A percentile compares a stretch with the other conserved stretches of the same genome.
Evolutionary conservation across 805 yeast species (phyloP).

Genomic region (Ogataea chonburiensis): DNA sequence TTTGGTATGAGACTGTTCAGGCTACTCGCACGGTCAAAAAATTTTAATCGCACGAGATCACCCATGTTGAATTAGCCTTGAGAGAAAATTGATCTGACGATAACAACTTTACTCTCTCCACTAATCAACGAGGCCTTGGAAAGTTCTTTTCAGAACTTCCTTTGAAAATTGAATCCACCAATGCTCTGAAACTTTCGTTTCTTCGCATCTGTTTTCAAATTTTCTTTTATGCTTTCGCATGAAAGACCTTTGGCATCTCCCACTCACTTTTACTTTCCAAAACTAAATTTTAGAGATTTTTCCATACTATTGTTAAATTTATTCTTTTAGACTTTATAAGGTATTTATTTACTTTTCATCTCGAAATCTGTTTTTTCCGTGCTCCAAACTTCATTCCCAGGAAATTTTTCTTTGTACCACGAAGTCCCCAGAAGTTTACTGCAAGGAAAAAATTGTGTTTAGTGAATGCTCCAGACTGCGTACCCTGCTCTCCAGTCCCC

Average conservation of each 20-base stretch:
- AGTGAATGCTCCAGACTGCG: too few relatives aligned
- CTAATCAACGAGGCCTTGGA: constrained; percentile 14
- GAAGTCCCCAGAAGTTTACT: too few relatives aligned
- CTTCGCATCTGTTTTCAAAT: constrained; percentile 6
- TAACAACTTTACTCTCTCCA: constrained; percentile 12
- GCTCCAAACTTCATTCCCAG: background rate
- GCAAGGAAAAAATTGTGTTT: too few relatives aligned
- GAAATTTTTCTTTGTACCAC: constrained; percentile 3
- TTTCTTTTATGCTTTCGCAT: constrained; percentile 9
- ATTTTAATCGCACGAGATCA: constrained; percentile 4
- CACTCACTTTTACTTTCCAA: constrained; percentile 4
- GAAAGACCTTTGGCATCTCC: constrained; percentile 6
- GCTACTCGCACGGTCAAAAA: constrained; percentile 4
- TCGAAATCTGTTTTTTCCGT: constrained; percentile 1
- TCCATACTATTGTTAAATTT: background rate
- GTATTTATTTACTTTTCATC: constrained; percentile 1
- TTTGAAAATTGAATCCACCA: constrained; percentile 3
- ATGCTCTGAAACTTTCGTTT: constrained; percentile 4
- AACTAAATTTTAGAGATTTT: background rate
- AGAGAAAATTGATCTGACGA: constrained; percentile 10
- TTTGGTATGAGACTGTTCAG: constrained; percentile 13
- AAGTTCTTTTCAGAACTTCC: constrained; percentile 7
- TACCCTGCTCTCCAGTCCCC: too few relatives aligned
- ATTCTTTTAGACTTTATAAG: too few relatives aligned
- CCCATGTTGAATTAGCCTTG: constrained; percentile 13